Percentiles rank a stretch among this genome's conserved stretches.
These are phyloP conservation scores for Verticillium klebahnii DNA, from an alignment of 2,329 filamentous ascomycete genomes.

Conservation along the genomic window DNA sequence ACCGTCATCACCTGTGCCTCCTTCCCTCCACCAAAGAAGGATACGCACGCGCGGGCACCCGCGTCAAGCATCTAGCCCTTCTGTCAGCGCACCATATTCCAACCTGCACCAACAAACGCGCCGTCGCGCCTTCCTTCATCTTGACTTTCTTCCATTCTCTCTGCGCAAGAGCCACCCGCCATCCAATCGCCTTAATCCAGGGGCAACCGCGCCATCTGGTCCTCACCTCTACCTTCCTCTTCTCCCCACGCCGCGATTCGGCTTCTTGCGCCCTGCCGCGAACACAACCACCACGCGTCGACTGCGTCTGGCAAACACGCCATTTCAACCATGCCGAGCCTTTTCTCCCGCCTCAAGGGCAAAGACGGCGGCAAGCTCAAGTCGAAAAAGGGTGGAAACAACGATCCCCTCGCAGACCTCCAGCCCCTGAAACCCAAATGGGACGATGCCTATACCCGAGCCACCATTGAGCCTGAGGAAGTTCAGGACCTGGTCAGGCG, in stretches of 20 bases:
- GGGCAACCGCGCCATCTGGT: not conserved
- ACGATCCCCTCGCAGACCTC: constrained; percentile 44
- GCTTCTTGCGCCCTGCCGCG: not conserved
- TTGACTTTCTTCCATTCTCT: not conserved
- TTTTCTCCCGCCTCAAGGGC: constrained; percentile 65
- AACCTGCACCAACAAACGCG: not conserved
- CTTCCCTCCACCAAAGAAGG: not conserved
- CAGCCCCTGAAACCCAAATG: constrained; percentile 69
- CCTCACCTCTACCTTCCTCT: not conserved
- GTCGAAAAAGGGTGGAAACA: constrained; percentile 59
- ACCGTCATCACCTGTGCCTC: not conserved
- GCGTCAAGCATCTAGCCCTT: not conserved
- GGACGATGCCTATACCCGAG: constrained; percentile 84
- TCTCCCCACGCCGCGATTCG: not conserved
- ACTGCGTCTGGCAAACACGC: not conserved
- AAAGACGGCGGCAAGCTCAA: constrained; percentile 63
- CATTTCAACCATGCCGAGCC: constrained; percentile 43
- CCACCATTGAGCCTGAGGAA: constrained; percentile 80
- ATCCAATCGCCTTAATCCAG: not conserved
- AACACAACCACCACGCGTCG: constrained; percentile 6
- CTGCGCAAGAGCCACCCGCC: not conserved
- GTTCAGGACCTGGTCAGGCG: constrained; percentile 80
- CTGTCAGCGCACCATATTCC: not conserved
- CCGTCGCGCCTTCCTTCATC: not conserved
- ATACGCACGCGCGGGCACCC: not conserved